Percentiles rank a stretch among this genome's conserved stretches.
phyloP scores from a whole-genome alignment of 108 stramenopile species.

The Mediolabrus comicus region DNA sequence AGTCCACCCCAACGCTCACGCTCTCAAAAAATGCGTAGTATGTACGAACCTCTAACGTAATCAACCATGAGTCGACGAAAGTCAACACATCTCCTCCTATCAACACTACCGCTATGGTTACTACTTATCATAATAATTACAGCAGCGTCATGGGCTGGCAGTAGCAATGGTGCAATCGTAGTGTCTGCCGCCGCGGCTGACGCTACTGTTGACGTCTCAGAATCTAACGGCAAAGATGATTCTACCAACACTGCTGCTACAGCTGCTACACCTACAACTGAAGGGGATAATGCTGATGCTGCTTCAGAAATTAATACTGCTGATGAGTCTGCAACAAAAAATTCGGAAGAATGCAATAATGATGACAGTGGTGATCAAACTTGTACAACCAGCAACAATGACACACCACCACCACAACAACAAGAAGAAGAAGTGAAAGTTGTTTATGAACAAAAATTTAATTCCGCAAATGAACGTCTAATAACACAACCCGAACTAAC shows the following conservation, averaged over 20 bases:
- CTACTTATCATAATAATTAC: background rate
- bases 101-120: background rate
- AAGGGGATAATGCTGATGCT: too few relatives aligned
- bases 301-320: too few relatives aligned
- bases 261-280: background rate
- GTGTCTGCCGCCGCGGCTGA: background rate
- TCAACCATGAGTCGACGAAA: background rate
- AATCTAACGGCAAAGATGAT: too few relatives aligned
- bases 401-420: too few relatives aligned
- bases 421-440: background rate
- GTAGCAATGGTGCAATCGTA: background rate
- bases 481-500: conserved; percentile 25
- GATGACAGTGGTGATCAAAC: background rate
- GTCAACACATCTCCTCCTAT: background rate
- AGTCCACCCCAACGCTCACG: too few relatives aligned
- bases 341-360: background rate
- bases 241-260: background rate
- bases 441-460: background rate
- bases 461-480: conserved; percentile 5
- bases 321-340: too few relatives aligned
- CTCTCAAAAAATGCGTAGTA: too few relatives aligned
- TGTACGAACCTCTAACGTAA: too few relatives aligned
- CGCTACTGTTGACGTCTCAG: too few relatives aligned
- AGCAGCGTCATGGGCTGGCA: background rate
- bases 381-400: background rate